Base-by-base conservation (phyloP, 2,329 filamentous ascomycete genomes). In the Exserohilum turcica region DNA sequence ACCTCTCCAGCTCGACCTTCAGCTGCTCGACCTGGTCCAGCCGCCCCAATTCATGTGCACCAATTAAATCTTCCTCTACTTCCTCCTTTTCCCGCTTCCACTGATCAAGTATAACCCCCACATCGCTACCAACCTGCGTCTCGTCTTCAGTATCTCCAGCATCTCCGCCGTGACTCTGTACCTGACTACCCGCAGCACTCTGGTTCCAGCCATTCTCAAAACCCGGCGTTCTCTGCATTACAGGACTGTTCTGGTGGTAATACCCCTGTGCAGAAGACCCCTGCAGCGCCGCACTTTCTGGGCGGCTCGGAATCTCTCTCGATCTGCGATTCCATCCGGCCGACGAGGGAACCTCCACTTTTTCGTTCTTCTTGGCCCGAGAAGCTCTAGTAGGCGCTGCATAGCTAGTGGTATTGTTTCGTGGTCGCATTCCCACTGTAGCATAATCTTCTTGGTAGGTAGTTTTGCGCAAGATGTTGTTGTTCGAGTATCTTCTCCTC, bases 281-380 rank as follows among this genome's bases (percentile, higher is more conserved):
- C 29, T 32, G 1, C 10, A 3, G 2, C 13, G 37, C 21, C 4
- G 4, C 21, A 24, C 21, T 24, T 5, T 7, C 21, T 24, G 21
- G 21, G 21, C 21, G n/a, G n/a, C n/a, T n/a, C n/a, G n/a, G n/a
- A n/a, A n/a, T n/a, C n/a, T n/a, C n/a, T n/a, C n/a, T n/a, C n/a
- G n/a, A n/a, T n/a, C n/a, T n/a, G n/a, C n/a, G n/a, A n/a, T n/a
- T n/a, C 21, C 16, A 8, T 7, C 19, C 6, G 19, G 37, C 13
- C 19, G 19, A 28, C 37, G 8, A n/a, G 3, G n/a, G n/a, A 40
- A 48, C 18, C 28, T 50, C 51, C 16, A 54, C 15, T 13, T 51
- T 54, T 5, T 54, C 51, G 3, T 47, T 47, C 32, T 54, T 45
- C 33, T 50, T 57, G 13, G 54, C 54, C 18, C 39, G 33, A 0